Conservation (phyloP, 176 grass and related monocot species). For the Puya raimondii region DNA sequence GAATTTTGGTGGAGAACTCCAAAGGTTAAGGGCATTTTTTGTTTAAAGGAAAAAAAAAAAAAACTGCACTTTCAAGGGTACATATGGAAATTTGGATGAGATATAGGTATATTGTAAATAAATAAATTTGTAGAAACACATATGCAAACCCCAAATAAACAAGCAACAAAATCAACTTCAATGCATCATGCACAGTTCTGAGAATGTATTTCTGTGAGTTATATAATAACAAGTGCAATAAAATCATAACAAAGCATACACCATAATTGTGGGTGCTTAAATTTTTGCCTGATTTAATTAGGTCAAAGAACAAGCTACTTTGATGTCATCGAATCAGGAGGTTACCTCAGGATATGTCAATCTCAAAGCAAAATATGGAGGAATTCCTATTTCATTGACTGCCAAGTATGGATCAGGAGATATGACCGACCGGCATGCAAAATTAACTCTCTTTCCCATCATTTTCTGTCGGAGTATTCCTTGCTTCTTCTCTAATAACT, state of each 20-base stretch:
- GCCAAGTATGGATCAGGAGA: constrained; percentile 91
- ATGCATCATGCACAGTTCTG: not conserved
- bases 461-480: constrained; percentile 93
- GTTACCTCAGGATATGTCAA: constrained; percentile 88
- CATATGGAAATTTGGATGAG: no score
- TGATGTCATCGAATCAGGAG: constrained; percentile 16
- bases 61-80: no score
- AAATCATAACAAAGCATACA: not conserved
- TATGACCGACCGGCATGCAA: constrained; percentile 87
- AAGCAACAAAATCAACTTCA: not conserved
- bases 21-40: no score
- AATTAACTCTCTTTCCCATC: constrained; percentile 99
- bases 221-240: not conserved
- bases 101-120: no score
- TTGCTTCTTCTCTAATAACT: constrained; percentile 82
- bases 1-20: no score
- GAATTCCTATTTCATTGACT: constrained; percentile 95
- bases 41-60: no score
- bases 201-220: not conserved
- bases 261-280: no score
- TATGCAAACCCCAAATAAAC: not conserved
- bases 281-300: not conserved
- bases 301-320: not conserved
- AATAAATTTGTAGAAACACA: no score
- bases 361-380: constrained; percentile 74